These are phyloP conservation scores for Auricularia cornea DNA, from an alignment of 768 basidiomycete genomes.

Conservation along the genomic window DNA sequence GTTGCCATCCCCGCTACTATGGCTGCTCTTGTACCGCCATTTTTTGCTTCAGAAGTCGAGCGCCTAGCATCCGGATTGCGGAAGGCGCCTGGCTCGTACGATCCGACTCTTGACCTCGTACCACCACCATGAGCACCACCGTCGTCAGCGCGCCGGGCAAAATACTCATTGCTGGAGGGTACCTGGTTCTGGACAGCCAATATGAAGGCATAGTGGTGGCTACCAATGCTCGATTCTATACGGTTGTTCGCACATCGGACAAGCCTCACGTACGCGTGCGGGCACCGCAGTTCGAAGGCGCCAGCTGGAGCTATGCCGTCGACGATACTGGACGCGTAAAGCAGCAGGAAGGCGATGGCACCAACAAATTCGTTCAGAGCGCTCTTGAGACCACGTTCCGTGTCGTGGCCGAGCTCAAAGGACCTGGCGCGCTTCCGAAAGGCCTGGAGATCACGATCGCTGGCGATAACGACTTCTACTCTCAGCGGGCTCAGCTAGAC, in stretches of 20 bases:
- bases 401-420: constrained; percentile 55
- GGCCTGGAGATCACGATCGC: constrained; percentile 75
- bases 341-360: neutral
- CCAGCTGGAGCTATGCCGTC: constrained; percentile 67
- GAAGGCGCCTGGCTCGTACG: neutral
- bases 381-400: constrained; percentile 72
- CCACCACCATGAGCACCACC: constrained; percentile 31
- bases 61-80: too few relatives aligned
- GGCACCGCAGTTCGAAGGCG: constrained; percentile 85
- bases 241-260: constrained; percentile 43
- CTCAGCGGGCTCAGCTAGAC: constrained; percentile 77
- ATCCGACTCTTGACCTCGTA: neutral
- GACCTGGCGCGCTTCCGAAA: constrained; percentile 33
- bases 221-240: constrained; percentile 91
- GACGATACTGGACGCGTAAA: constrained; percentile 9
- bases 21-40: too few relatives aligned
- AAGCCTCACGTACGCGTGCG: constrained; percentile 53
- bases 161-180: constrained; percentile 91
- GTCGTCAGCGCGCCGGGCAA: constrained; percentile 91
- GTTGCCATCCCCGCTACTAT: too few relatives aligned
- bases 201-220: constrained; percentile 86
- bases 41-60: too few relatives aligned
- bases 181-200: constrained; percentile 85
- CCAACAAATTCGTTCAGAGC: constrained; percentile 88
- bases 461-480: constrained; percentile 98